Evolutionary conservation across 78 protist species (phyloP).

Genomic region (Trichosphaerium sp.): DNA sequence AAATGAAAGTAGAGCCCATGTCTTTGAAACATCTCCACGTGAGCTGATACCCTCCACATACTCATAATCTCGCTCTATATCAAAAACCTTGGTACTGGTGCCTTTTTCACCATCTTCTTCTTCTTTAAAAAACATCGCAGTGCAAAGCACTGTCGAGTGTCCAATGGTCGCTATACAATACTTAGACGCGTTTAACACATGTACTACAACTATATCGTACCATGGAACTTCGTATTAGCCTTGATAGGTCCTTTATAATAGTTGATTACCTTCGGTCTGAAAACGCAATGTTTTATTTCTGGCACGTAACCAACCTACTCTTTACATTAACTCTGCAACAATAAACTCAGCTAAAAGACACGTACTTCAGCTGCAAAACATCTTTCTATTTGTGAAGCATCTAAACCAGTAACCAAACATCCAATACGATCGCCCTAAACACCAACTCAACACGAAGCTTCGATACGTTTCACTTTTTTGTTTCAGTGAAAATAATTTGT

Average conservation of each 20-base stretch:
- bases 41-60: neutral
- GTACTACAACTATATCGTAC: neutral
- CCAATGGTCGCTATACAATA: slow-evolving; percentile 63
- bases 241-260: slow-evolving; percentile 32
- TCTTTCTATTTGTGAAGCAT: slow-evolving; percentile 67
- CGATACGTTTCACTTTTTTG: neutral
- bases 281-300: neutral
- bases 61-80: neutral
- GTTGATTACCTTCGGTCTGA: slow-evolving; percentile 31
- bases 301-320: neutral
- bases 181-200: neutral
- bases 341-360: slow-evolving; percentile 15
- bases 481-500: neutral
- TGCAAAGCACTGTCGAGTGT: slow-evolving; percentile 81
- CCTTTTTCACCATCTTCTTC: neutral
- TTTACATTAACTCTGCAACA: no score
- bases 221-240: slow-evolving; percentile 63
- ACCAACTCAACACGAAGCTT: no score
- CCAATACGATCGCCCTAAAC: slow-evolving; percentile 83
- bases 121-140: slow-evolving; percentile 32
- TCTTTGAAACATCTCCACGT: neutral
- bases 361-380: slow-evolving; percentile 38
- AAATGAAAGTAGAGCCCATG: slow-evolving; percentile 40
- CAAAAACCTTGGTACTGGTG: neutral
- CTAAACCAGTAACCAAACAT: slow-evolving; percentile 76